Percentiles rank a stretch among this genome's conserved stretches.
Evolutionary conservation across 1,139 yeast species (phyloP).

Genomic region (Hanseniaspora sp.): DNA sequence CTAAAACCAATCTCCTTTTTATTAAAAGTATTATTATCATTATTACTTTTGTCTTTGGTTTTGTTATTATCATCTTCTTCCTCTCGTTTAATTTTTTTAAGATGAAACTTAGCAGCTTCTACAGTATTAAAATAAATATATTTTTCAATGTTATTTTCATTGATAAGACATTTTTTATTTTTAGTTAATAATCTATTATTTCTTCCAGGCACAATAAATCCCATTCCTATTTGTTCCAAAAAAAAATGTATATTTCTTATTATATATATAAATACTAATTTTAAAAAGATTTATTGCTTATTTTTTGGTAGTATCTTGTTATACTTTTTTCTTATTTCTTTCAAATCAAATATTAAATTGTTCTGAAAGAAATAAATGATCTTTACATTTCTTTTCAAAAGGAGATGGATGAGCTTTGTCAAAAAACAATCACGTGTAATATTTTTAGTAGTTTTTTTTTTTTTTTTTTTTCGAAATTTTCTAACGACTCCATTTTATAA

Average conservation of each 20-base stretch:
- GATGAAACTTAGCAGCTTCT: neutral
- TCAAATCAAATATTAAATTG: too few species aligned
- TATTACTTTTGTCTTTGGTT: neutral
- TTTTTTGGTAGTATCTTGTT: neutral
- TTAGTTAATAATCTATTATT: constrained; percentile 1
- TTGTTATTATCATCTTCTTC: neutral
- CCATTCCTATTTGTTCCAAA: neutral
- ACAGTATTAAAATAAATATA: neutral
- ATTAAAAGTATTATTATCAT: neutral
- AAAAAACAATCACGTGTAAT: neutral
- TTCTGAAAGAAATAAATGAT: too few species aligned
- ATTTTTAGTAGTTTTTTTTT: neutral
- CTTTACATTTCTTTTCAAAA: too few species aligned
- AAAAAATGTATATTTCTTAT: too few species aligned
- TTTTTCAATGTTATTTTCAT: constrained; percentile 4
- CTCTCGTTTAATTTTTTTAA: neutral
- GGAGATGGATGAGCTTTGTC: too few species aligned
- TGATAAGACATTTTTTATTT: neutral
- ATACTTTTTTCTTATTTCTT: too few species aligned
- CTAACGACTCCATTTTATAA: neutral
- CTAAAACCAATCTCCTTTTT: too few species aligned
- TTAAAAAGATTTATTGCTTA: neutral
- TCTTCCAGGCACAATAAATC: constrained; percentile 12
- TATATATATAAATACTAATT: too few species aligned
- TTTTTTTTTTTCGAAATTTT: too few species aligned